Conservation (phyloP, 306 rosid genomes). For the Cucurbita maxima region DNA sequence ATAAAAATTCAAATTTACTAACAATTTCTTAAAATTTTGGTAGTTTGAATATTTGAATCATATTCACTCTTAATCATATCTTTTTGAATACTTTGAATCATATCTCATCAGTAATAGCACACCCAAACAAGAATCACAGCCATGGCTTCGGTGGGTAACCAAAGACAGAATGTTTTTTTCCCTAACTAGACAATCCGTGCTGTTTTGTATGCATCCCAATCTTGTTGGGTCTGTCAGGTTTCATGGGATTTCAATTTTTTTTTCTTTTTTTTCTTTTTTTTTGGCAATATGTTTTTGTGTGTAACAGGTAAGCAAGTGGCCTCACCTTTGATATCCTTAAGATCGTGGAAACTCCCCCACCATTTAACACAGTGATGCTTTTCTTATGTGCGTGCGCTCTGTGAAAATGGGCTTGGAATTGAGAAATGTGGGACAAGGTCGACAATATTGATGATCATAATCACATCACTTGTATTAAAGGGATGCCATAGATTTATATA, state of each 20-base stretch:
- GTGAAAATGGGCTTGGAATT: not conserved
- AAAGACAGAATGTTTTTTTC: constrained; percentile 13
- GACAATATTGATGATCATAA: no score
- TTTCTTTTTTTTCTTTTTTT: not conserved
- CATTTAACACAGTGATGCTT: constrained; percentile 14
- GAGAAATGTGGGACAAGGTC: not conserved
- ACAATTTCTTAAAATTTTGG: no score
- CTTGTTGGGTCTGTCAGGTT: not conserved
- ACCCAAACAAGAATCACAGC: not conserved
- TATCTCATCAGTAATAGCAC: not conserved
- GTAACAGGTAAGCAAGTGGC: not conserved
- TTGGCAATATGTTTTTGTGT: not conserved
- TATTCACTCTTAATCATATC: no score
- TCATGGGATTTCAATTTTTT: constrained; percentile 12
- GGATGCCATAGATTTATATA: no score
- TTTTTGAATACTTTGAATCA: no score
- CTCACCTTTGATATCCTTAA: constrained; percentile 16
- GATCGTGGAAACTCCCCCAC: constrained; percentile 26
- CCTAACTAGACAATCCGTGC: constrained; percentile 9
- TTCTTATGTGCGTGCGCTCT: no score
- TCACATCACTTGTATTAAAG: no score
- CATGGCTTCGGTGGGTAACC: constrained; percentile 2
- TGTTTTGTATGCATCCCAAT: not conserved
- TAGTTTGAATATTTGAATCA: no score
- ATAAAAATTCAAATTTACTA: no score